Base-by-base conservation (phyloP, 139 green algal species). In the Chlamydomonas urium region DNA sequence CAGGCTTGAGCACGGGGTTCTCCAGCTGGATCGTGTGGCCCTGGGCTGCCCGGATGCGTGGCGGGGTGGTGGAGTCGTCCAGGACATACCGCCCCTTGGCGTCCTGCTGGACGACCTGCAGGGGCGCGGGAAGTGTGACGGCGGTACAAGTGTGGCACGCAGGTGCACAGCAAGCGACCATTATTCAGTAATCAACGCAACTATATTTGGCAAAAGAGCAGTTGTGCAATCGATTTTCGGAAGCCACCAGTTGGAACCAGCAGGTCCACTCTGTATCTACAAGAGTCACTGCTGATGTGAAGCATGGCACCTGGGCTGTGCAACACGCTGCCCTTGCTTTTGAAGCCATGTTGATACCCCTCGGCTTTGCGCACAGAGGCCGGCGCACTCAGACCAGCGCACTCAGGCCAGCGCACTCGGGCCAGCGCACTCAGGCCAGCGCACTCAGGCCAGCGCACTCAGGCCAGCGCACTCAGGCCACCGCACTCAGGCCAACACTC, bases 41-140 rank as follows among this genome's bases (percentile, higher is more conserved):
- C 50, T 90, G 85, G 0, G 85, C 80, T 33, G 85, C 85, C 14
- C 85, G 73, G 2, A 90, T 85, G 0, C 82, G 47, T 0, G 82
- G 70, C 28, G 75, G 77, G 1, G 17, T 29, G 4, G 42, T 42
- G 36, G 38, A 58, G 37, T 87, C 78, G 26, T 87, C 81, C 8
- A 89, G 62, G 47, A 88, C 79, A 58, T 85, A 86, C 3, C 82
- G 69, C 72, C 85, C 81, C 84, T 89, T 85, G 37, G 74, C 71
- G 47, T 79, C 73, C 21, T 28, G 61, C 28, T 74, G 60, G 14
- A 85, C 74, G 0, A 81, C 75, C 53, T 63, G 53, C 10, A 63
- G n/a, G n/a, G n/a, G n/a, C 53, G 53, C 24, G 53, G 14, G 17
- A 63, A 34, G 10, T 63, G 21, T 56, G 21, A 56, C 17, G 45